These are phyloP conservation scores for Balakata baccata DNA, from an alignment of 345 rosid genomes.

Conservation along the genomic window DNA sequence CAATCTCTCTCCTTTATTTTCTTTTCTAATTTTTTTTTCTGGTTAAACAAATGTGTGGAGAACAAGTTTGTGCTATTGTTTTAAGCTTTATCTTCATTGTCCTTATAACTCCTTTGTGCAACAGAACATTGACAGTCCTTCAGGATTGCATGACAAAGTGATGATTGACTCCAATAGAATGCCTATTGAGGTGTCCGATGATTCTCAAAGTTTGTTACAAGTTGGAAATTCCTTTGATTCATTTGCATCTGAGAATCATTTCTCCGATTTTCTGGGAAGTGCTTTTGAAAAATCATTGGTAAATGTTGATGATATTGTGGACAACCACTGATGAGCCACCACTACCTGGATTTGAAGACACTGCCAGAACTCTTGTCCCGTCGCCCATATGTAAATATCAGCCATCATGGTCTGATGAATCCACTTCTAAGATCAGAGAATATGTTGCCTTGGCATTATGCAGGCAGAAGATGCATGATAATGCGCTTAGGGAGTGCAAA, in stretches of 20 bases:
- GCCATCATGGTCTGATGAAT: constrained; percentile 40
- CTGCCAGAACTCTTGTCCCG: constrained; percentile 26
- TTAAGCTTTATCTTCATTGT: background rate
- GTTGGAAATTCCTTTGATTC: constrained; percentile 27
- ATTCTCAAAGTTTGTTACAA: constrained; percentile 30
- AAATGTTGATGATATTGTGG: constrained; percentile 31
- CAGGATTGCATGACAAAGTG: constrained; percentile 22
- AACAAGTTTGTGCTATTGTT: background rate
- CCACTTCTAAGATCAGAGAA: constrained; percentile 44
- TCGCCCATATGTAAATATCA: constrained; percentile 36
- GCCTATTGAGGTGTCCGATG: constrained; percentile 20
- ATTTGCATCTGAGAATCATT: constrained; percentile 32
- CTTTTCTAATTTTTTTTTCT: background rate
- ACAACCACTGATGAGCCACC: constrained; percentile 48
- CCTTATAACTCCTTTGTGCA: constrained; percentile 13
- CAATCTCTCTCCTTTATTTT: background rate
- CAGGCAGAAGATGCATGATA: constrained; percentile 77
- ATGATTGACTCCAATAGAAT: constrained; percentile 24
- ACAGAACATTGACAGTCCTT: constrained; percentile 33
- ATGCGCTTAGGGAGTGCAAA: constrained; percentile 61
- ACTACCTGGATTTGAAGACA: constrained; percentile 67
- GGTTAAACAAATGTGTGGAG: background rate
- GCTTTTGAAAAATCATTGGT: constrained; percentile 43
- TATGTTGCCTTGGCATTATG: constrained; percentile 64
- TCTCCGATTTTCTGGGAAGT: constrained; percentile 37